Conservation (phyloP, 108 stramenopile genomes). For the Cyclotella sp. region DNA sequence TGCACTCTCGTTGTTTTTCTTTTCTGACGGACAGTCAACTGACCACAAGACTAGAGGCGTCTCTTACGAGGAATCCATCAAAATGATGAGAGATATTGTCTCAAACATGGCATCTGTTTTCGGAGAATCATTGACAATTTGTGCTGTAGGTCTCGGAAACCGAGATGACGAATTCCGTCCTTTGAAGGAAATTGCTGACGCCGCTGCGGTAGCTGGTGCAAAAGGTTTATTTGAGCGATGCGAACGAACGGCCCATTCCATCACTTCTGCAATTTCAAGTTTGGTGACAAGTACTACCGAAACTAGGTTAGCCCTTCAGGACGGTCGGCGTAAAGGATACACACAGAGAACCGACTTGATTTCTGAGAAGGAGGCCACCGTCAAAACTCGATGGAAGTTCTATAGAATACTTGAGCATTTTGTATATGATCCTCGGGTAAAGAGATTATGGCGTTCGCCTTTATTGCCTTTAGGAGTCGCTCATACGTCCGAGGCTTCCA, state of each 20-base stretch:
- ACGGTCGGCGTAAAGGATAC: constrained; percentile 30
- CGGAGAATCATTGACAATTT: constrained; percentile 27
- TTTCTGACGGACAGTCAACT: constrained; percentile 38
- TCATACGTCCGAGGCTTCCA: constrained; percentile 13
- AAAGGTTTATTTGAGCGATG: constrained; percentile 55
- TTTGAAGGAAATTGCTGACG: constrained; percentile 31
- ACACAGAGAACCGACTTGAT: constrained; percentile 32
- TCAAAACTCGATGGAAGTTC: constrained; percentile 44
- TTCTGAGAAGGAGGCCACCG: constrained; percentile 26
- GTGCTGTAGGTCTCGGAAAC: constrained; percentile 43
- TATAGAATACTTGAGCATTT: constrained; percentile 43
- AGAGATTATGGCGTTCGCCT: not conserved
- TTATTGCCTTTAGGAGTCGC: not conserved
- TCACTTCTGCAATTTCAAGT: constrained; percentile 54
- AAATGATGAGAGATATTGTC: constrained; percentile 26
- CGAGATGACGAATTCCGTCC: constrained; percentile 27
- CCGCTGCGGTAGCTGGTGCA: constrained; percentile 31
- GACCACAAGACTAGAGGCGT: constrained; percentile 32
- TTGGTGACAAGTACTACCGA: constrained; percentile 54
- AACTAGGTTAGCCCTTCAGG: constrained; percentile 47
- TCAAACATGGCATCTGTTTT: constrained; percentile 17
- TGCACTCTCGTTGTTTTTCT: constrained; percentile 39
- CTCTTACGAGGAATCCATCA: constrained; percentile 17
- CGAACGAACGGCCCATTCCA: constrained; percentile 51
- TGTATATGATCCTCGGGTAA: constrained; percentile 20